Conservation (phyloP, 768 basidiomycete genomes). For the Pleurotus salmoneostramineus region DNA sequence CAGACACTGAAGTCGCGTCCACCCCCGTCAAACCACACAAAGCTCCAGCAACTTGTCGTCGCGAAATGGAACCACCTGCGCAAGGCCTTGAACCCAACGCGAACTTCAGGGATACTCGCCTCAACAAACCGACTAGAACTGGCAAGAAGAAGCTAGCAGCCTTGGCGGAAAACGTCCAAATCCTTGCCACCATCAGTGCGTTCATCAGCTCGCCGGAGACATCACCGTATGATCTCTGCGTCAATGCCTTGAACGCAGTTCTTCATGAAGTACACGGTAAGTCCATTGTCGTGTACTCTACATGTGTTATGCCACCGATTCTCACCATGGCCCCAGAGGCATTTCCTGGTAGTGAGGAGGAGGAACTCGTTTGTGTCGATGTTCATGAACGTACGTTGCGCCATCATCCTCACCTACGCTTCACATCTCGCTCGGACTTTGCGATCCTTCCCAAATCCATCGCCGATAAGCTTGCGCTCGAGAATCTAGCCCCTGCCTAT, state of each 20-base stretch:
- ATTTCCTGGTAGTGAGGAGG: neutral
- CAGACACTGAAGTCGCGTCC: neutral
- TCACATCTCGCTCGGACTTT: neutral
- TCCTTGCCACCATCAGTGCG: no score
- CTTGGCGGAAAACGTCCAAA: neutral
- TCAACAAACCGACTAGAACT: neutral
- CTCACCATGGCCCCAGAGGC: neutral
- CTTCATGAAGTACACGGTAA: no score
- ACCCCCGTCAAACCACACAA: neutral
- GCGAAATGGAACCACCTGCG: neutral
- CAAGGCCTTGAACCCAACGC: neutral
- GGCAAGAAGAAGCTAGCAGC: neutral
- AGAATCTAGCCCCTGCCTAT: neutral
- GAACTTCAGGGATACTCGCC: neutral
- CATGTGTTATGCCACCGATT: neutral
- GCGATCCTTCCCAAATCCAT: neutral
- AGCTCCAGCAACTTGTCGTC: neutral
- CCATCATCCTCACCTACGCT: neutral
- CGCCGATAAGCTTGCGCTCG: neutral
- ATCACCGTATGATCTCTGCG: no score
- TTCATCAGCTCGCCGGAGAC: no score
- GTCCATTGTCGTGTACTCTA: no score
- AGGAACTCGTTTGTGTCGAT: neutral
- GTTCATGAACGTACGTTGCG: neutral
- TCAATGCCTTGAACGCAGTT: no score